phyloP scores from a whole-genome alignment of 106 monocot species.

The Alisma plantagoaquatica region DNA sequence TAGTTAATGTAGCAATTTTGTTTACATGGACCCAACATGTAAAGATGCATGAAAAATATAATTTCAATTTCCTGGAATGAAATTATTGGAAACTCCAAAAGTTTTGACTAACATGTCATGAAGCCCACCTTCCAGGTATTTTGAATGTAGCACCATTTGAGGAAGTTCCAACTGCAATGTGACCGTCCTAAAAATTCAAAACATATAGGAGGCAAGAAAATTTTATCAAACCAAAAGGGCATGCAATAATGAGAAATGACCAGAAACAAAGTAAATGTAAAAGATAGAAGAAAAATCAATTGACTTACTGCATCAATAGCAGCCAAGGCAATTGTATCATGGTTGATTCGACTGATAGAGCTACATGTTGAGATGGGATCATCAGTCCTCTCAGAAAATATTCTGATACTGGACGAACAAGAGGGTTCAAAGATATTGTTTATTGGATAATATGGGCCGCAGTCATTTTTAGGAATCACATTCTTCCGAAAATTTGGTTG shows the following conservation, averaged over 20 bases:
- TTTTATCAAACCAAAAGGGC: no score
- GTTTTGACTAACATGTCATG: no score
- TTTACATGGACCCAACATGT: no score
- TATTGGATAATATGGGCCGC: conserved; percentile 55
- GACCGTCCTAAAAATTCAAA: conserved; percentile 38
- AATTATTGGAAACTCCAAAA: no score
- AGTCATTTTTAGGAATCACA: conserved; percentile 42
- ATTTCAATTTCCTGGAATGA: no score
- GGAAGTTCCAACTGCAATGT: conserved; percentile 86
- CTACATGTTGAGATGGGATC: not conserved
- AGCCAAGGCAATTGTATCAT: conserved; percentile 96
- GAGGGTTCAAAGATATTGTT: not conserved
- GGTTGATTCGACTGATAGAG: conserved; percentile 26
- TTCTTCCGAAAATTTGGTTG: conserved; percentile 88
- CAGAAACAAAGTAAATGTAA: no score
- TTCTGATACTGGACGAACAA: no score
- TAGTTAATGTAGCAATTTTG: no score
- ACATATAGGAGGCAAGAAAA: no score
- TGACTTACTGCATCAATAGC: conserved; percentile 70
- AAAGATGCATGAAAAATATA: no score
- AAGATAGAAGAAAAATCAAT: not conserved
- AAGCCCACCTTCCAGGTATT: conserved; percentile 70
- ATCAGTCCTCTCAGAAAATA: no score
- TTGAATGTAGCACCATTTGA: conserved; percentile 96
- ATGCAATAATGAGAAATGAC: no score